Conservation (phyloP, 1,284 basidiomycete genomes). For the Fomitopsis betulina region DNA sequence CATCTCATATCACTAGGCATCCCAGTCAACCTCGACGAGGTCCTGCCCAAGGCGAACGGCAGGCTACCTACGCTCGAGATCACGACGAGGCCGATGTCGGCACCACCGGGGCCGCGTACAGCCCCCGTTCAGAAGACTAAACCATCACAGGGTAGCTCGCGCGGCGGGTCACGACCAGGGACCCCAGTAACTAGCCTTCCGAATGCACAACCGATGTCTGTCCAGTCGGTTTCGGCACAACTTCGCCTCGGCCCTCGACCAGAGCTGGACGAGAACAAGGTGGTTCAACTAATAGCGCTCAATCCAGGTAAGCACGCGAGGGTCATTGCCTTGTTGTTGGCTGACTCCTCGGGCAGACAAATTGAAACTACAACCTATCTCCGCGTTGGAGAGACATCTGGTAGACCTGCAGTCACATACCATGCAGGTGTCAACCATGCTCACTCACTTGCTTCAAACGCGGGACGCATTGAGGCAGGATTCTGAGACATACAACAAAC, state of each 20-base stretch:
- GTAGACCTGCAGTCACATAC: conserved; percentile 66
- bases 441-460: conserved; percentile 79
- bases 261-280: conserved; percentile 58
- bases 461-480: conserved; percentile 85
- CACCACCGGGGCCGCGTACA: conserved; percentile 60
- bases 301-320: conserved; percentile 52
- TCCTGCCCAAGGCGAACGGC: conserved; percentile 68
- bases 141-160: conserved; percentile 35
- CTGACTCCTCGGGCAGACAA: conserved; percentile 46
- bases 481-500: conserved; percentile 78
- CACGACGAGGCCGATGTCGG: conserved; percentile 75
- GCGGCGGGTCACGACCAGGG: conserved; percentile 42
- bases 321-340: neutral
- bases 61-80: conserved; percentile 80
- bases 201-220: conserved; percentile 1
- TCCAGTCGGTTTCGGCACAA: conserved; percentile 33
- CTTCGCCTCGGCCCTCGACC: conserved; percentile 72
- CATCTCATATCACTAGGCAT: conserved; percentile 88
- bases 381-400: conserved; percentile 61
- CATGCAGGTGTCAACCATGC: conserved; percentile 63
- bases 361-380: conserved; percentile 64
- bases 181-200: conserved; percentile 45
- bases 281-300: conserved; percentile 64
- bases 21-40: conserved; percentile 90
- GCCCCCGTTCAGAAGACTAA: conserved; percentile 31